These are phyloP conservation scores for Taiwanofungus camphoratus DNA, from an alignment of 1,284 basidiomycete species.

Conservation along the genomic window DNA sequence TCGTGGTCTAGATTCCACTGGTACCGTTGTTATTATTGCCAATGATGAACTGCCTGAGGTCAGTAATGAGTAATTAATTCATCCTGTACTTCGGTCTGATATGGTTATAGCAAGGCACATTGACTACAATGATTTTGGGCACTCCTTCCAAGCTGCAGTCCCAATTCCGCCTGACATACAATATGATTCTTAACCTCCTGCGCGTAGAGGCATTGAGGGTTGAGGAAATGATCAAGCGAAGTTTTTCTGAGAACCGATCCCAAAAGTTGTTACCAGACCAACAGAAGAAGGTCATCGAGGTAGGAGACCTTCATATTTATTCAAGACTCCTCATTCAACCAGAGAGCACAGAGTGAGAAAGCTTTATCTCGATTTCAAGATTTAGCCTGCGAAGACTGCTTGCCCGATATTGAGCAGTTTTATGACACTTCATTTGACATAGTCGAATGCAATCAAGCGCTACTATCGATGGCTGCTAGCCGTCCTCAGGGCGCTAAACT, in stretches of 20 bases:
- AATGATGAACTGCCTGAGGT: constrained; percentile 87
- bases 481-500: constrained; percentile 68
- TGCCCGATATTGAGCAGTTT: constrained; percentile 64
- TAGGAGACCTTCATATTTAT: constrained; percentile 27
- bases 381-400: constrained; percentile 67
- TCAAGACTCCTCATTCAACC: neutral
- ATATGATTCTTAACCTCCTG: constrained; percentile 97
- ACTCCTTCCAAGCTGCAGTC: constrained; percentile 89
- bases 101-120: constrained; percentile 52
- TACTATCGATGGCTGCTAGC: constrained; percentile 61
- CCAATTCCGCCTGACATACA: constrained; percentile 97
- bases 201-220: constrained; percentile 95
- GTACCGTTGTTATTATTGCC: constrained; percentile 90
- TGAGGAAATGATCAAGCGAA: constrained; percentile 99
- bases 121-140: constrained; percentile 92
- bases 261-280: constrained; percentile 92
- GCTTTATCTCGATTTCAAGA: constrained; percentile 60
- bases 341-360: constrained; percentile 62
- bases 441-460: constrained; percentile 56
- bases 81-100: neutral
- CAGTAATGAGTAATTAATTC: constrained; percentile 17
- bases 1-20: constrained; percentile 91
- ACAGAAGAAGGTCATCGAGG: constrained; percentile 81
- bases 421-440: constrained; percentile 77
- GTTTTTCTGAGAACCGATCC: constrained; percentile 96